phyloP scores from a whole-genome alignment of 2,329 filamentous ascomycete species.

The Colletotrichum lindemuthianum region DNA sequence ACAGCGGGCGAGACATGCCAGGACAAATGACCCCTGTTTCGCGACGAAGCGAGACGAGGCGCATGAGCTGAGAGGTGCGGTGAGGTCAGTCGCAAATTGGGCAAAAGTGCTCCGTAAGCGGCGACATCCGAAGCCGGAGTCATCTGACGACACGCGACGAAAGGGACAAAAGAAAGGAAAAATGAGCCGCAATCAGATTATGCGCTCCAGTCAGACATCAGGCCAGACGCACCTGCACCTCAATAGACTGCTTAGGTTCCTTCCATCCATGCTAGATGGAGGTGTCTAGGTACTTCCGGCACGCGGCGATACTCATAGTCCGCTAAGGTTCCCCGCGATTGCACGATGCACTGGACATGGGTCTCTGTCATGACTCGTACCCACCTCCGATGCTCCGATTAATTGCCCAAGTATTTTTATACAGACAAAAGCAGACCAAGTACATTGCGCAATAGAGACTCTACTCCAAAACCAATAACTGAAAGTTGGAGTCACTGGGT shows the following conservation, averaged over 20 bases:
- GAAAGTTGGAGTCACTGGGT: constrained; percentile 2
- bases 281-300: background rate
- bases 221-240: background rate
- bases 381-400: constrained; percentile 9
- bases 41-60: constrained; percentile 11
- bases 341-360: background rate
- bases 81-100: background rate
- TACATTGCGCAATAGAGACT: background rate
- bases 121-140: constrained; percentile 24
- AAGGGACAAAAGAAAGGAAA: background rate
- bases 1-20: background rate
- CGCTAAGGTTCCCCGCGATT: constrained; percentile 21
- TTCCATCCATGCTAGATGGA: too few species aligned
- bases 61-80: constrained; percentile 9
- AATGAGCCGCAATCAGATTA: background rate
- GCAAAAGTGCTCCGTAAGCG: background rate
- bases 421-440: background rate
- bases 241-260: background rate
- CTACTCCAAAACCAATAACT: background rate
- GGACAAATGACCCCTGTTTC: background rate
- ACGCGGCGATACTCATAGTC: constrained; percentile 6
- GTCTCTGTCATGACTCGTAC: constrained; percentile 1
- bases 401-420: background rate
- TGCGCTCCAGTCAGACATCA: constrained; percentile 31
- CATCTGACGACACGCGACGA: background rate